A percentile compares a stretch with the other conserved stretches of the same genome.
phyloP scores from a whole-genome alignment of 2,329 filamentous ascomycete genomes.

The Verticillium albo-atrum region DNA sequence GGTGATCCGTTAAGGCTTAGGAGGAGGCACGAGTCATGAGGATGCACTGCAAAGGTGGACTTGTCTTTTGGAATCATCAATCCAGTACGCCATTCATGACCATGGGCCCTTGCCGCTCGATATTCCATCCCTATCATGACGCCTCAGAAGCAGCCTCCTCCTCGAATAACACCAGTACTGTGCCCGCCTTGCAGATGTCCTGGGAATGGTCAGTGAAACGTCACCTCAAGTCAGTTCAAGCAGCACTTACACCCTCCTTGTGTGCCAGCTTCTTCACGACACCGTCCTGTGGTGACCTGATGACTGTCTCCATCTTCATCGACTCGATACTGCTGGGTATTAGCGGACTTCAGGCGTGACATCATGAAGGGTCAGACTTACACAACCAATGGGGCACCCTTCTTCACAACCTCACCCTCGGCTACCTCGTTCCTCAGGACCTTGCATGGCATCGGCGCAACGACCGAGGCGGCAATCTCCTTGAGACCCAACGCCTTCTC shows the following conservation, averaged over 20 bases:
- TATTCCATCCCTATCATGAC: constrained; percentile 1
- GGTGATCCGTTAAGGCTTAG: no score
- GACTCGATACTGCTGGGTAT: constrained; percentile 61
- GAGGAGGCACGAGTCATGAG: no score
- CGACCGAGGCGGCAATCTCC: constrained; percentile 75
- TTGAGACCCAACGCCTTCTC: constrained; percentile 83
- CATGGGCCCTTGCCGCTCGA: background rate
- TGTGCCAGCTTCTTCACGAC: constrained; percentile 69
- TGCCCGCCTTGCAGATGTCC: constrained; percentile 77
- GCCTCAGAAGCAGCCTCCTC: constrained; percentile 27
- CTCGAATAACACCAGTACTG: constrained; percentile 69
- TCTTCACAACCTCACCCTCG: constrained; percentile 77
- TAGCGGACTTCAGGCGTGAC: constrained; percentile 13
- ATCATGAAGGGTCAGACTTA: constrained; percentile 33
- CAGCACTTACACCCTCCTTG: constrained; percentile 62
- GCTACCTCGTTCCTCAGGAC: constrained; percentile 83
- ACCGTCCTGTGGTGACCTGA: constrained; percentile 70
- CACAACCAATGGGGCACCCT: constrained; percentile 84
- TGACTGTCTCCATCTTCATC: constrained; percentile 89
- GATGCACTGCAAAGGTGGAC: background rate
- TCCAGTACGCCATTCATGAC: background rate
- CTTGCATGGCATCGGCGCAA: constrained; percentile 97
- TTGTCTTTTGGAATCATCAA: background rate
- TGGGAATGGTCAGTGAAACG: constrained; percentile 24
- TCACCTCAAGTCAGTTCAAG: background rate